Evolutionary conservation across 768 basidiomycete genomes (phyloP), one percentile per base, ranked within the genome.

Genomic region (Mycena rebaudengoi): DNA sequence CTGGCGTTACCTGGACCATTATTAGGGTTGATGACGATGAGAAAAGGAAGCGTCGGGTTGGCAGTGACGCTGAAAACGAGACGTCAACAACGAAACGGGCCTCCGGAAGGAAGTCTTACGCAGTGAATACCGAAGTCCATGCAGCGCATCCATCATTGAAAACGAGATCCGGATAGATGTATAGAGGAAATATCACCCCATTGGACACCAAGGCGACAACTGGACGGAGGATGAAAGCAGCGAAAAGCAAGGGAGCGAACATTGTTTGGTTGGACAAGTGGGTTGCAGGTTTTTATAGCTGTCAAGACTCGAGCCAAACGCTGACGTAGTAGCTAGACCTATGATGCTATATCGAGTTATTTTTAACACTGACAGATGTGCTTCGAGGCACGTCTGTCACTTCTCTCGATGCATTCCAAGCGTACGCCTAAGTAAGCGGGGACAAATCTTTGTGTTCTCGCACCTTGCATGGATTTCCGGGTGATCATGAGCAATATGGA

Each of bases 131-230:
- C 1, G 74, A 66, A 5, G 66, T 25, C 76, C 76, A 79, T 12
- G 28, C 60, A 16, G 66, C 53, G 50, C 76, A 76, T 29, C 60
- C 51, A 16, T 63, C 59, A 16, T 37, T 26, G 33, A 25, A 25
- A 8, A 52, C 50, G 21, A 52, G 50, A 2, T 62, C 70, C 4
- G 76, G 77, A 35, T 71, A 75, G 51, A 76, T 71, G 65, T 78
- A 78, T 3, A 77, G 62, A 35, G 76, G 77, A 18, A 77, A 72
- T 20, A 78, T 68, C 37, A 73, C 63, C 26, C 71, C 75, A 7
- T 72, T 72, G 18, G 71, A 62, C 1, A 71, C 45, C 12, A 70
- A 58, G 1, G 70, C 71, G 50, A 16, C 14, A 8, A 52, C 50
- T 39, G 35, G 35, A 16, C 25, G 50, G 5, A 65, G 43, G 23